Base-by-base conservation (phyloP, 345 rosid genomes). In the Eucalyptus cloeziana region DNA sequence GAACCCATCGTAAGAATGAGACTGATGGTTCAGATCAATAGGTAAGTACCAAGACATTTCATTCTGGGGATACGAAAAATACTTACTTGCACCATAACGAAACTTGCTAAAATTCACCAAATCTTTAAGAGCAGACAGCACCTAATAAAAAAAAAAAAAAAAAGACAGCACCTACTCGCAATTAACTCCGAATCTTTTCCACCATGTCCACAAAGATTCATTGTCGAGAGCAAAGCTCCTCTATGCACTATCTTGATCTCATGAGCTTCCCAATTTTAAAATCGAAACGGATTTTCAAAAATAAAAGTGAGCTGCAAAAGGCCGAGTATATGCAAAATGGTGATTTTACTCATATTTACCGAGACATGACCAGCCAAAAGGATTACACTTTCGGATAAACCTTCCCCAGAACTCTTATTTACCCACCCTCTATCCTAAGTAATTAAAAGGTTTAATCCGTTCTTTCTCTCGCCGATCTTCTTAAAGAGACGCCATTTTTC, bases 401-500 rank as follows among this genome's bases (percentile, higher is more conserved):
- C 85, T 76, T 76, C 47, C 83, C 30, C 85, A 76, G 47, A 76
- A 76, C 76, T 89, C 89, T 90, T 92, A 92, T 93, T 90, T 90
- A 92, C 86, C 93, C 87, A 88, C 45, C 88, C 88, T 88, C 86
- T 89, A 76, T 58, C 49, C 43, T 69, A 64, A 87, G 45, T 67
- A 89, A 88, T 47, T 79, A 58, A 76, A 76, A 76, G 47, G 47
- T 31, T 89, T 90, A 94, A 69, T 43, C 88, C 43, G 87, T 92
- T 89, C 92, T 90, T 90, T 90, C 88, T 86, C 88, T 89, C 22
- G 13, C 60, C 27, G 91, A 88, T 89, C 89, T 93, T 91, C 94
- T 93, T 89, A 86, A 88, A 37, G 91, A 87, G 88, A 90, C 90
- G 52, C 94, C 92, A 87, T 92, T 89, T 88, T 93, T 91, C 90